A percentile compares a stretch with the other conserved stretches of the same genome.
phyloP scores from a whole-genome alignment of 495 filamentous ascomycete genomes.

The Lasiosphaeria hispida region DNA sequence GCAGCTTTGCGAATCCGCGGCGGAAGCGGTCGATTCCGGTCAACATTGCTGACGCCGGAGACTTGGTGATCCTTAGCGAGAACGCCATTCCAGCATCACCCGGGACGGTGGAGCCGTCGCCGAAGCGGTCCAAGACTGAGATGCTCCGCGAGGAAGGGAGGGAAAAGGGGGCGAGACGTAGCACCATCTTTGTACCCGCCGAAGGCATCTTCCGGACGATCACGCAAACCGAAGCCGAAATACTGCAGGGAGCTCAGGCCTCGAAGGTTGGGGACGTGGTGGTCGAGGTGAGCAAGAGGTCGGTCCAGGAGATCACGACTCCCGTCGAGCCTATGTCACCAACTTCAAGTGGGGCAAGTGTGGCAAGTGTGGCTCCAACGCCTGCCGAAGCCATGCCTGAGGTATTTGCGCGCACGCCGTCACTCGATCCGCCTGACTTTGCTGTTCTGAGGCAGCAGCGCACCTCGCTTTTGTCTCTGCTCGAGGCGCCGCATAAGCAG shows the following conservation, averaged over 20 bases:
- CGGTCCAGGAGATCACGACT: constrained; percentile 5
- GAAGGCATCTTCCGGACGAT: constrained; percentile 54
- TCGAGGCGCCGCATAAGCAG: constrained; percentile 46
- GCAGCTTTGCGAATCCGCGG: constrained; percentile 18
- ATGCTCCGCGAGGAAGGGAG: constrained; percentile 19
- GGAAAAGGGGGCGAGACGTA: constrained; percentile 31
- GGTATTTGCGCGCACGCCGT: constrained; percentile 43
- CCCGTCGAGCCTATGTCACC: background rate
- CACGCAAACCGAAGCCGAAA: constrained; percentile 42
- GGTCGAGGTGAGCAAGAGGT: constrained; percentile 9
- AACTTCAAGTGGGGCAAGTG: too few species aligned
- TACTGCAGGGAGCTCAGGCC: constrained; percentile 23
- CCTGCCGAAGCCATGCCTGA: constrained; percentile 19
- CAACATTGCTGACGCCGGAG: constrained; percentile 40
- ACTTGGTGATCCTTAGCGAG: constrained; percentile 42
- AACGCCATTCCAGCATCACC: constrained; percentile 15
- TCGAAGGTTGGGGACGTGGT: constrained; percentile 6
- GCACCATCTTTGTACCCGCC: constrained; percentile 46
- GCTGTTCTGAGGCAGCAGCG: constrained; percentile 43
- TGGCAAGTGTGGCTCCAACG: constrained; percentile 29
- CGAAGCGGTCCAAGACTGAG: constrained; percentile 32
- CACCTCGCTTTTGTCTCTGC: constrained; percentile 54
- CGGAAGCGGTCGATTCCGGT: constrained; percentile 30
- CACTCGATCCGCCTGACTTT: constrained; percentile 50
- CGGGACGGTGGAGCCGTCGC: constrained; percentile 12